Conservation (phyloP, 1,139 yeast genomes). For the Taphrina pruni region DNA sequence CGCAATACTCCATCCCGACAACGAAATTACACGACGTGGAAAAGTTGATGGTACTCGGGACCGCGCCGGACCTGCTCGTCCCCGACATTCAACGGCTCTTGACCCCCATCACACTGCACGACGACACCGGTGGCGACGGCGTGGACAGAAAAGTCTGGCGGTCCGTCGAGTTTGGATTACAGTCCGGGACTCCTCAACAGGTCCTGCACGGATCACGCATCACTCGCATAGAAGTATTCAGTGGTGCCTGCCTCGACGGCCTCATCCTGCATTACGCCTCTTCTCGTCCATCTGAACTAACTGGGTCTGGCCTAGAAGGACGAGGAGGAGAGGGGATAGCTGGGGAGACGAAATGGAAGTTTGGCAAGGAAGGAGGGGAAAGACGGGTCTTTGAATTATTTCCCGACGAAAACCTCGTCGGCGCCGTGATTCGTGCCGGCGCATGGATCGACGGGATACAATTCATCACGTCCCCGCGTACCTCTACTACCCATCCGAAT, state of each 20-base stretch:
- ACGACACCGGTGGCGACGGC: background rate
- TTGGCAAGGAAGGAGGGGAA: conserved; percentile 68
- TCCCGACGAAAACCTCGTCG: conserved; percentile 64
- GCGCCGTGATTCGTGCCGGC: conserved; percentile 73
- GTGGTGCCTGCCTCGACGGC: conserved; percentile 84
- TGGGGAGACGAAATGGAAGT: conserved; percentile 51
- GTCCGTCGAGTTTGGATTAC: conserved; percentile 16
- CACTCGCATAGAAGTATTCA: conserved; percentile 63
- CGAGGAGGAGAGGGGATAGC: too few relatives aligned
- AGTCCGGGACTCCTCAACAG: conserved; percentile 3
- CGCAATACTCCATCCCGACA: conserved; percentile 18
- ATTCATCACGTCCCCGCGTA: conserved; percentile 52
- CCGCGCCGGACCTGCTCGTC: conserved; percentile 46
- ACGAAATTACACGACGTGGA: conserved; percentile 17
- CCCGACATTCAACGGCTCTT: conserved; percentile 48
- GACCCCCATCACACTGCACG: conserved; percentile 28
- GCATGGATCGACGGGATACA: conserved; percentile 90
- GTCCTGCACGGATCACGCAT: conserved; percentile 50
- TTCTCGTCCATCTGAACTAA: too few relatives aligned
- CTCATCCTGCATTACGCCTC: conserved; percentile 2
- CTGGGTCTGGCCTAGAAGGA: too few relatives aligned
- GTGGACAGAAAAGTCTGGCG: background rate
- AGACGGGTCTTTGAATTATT: conserved; percentile 64
- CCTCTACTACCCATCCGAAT: too few relatives aligned
- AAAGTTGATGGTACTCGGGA: background rate